Evolutionary conservation across 495 filamentous ascomycete genomes (phyloP).

Genomic region (Hypomontagnella monticulosa): DNA sequence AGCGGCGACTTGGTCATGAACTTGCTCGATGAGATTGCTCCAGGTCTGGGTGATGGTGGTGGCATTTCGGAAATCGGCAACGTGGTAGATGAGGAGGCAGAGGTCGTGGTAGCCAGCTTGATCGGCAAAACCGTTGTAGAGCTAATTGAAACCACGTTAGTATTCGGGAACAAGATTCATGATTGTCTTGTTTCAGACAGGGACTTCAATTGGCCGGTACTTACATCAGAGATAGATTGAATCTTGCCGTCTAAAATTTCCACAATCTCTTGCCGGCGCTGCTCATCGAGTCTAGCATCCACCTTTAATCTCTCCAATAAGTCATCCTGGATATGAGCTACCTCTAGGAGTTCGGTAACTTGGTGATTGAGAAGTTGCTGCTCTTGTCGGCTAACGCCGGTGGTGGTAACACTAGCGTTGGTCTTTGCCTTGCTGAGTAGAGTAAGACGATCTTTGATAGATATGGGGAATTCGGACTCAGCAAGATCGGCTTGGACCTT

Average conservation of each 20-base stretch:
- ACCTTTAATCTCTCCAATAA: constrained; percentile 79
- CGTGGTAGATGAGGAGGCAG: constrained; percentile 87
- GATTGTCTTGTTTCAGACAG: background rate
- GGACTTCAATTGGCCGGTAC: constrained; percentile 39
- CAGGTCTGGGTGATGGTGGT: constrained; percentile 84
- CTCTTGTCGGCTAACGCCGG: constrained; percentile 74
- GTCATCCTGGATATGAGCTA: constrained; percentile 95
- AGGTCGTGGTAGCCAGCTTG: constrained; percentile 90
- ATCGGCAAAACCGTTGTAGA: constrained; percentile 91
- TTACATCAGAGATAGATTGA: constrained; percentile 75
- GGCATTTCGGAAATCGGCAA: constrained; percentile 85
- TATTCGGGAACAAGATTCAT: constrained; percentile 1
- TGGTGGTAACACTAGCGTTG: constrained; percentile 80
- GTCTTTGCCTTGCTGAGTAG: constrained; percentile 88
- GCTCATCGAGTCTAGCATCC: constrained; percentile 71
- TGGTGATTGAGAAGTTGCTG: constrained; percentile 82
- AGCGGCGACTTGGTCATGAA: constrained; percentile 71
- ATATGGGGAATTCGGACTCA: constrained; percentile 77
- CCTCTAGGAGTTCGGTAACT: constrained; percentile 85
- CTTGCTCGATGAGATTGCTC: constrained; percentile 78
- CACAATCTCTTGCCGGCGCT: constrained; percentile 68
- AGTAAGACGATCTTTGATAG: constrained; percentile 81
- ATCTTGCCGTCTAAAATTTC: constrained; percentile 77
- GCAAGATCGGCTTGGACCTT: constrained; percentile 85
- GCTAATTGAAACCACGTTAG: constrained; percentile 58